A percentile compares a stretch with the other conserved stretches of the same genome.
Conservation (phyloP, 2,329 filamentous ascomycete genomes). For the Alternaria incomplexa region DNA sequence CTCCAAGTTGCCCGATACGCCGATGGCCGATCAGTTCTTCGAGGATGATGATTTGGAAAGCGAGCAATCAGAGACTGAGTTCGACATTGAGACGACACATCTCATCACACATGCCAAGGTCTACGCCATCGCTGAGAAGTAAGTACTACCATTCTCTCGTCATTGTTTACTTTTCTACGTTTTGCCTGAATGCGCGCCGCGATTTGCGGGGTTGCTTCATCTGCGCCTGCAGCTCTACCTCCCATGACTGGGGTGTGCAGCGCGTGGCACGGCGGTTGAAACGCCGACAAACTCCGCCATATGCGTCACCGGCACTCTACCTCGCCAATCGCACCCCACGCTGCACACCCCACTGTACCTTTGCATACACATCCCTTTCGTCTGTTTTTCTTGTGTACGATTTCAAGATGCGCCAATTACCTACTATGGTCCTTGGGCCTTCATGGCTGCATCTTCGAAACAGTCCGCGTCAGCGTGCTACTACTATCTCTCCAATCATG, state of each 20-base stretch:
- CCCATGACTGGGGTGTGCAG: constrained; percentile 24
- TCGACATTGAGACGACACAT: constrained; percentile 49
- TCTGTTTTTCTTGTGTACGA: constrained; percentile 11
- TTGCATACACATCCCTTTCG: constrained; percentile 6
- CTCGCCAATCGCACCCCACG: constrained; percentile 31
- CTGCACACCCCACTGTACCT: constrained; percentile 15
- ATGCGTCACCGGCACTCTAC: constrained; percentile 30
- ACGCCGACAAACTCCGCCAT: constrained; percentile 39
- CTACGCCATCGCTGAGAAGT: constrained; percentile 59
- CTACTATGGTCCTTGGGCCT: constrained; percentile 4
- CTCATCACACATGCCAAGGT: constrained; percentile 56
- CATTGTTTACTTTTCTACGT: constrained; percentile 12
- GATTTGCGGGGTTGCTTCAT: constrained; percentile 18
- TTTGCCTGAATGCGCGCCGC: constrained; percentile 21
- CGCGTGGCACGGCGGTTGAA: constrained; percentile 27
- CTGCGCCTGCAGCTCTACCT: constrained; percentile 4
- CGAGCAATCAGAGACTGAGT: constrained; percentile 39
- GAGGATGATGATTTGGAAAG: constrained; percentile 39
- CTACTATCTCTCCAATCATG: constrained; percentile 12
- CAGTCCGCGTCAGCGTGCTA: constrained; percentile 29
- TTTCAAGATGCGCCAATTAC: constrained; percentile 25
- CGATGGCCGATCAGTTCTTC: constrained; percentile 44
- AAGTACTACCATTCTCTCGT: constrained; percentile 31
- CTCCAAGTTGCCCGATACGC: constrained; percentile 38
- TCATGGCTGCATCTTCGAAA: constrained; percentile 15